Evolutionary conservation across 2,329 filamentous ascomycete species (phyloP).

Genomic region (Fusarium pseudonygamai): DNA sequence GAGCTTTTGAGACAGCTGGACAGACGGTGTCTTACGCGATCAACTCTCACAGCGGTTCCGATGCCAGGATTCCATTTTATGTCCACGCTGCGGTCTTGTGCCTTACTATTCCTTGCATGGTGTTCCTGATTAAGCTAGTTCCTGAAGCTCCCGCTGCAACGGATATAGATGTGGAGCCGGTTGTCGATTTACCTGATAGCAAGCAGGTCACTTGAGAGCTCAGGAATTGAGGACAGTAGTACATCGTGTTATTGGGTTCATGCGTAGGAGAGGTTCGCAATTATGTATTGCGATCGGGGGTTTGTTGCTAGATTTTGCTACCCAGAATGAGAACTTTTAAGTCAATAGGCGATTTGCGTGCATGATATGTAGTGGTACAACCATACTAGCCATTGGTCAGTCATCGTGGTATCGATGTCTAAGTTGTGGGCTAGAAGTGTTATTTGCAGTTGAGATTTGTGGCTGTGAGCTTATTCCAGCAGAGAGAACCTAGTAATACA

Average conservation of each 20-base stretch:
- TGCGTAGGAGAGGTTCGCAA: accelerated
- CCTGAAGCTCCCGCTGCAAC: neutral
- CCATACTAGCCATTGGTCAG: too few relatives aligned
- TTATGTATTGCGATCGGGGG: neutral
- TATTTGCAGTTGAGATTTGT: too few relatives aligned
- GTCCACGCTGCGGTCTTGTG: neutral
- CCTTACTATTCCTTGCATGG: neutral
- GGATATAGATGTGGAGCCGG: neutral
- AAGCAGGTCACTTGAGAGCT: neutral
- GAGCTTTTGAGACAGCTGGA: neutral
- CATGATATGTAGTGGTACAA: accelerated
- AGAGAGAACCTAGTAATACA: too few relatives aligned
- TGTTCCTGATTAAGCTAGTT: neutral
- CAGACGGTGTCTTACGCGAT: neutral
- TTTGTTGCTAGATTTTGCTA: neutral
- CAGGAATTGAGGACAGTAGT: neutral
- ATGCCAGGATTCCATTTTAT: neutral
- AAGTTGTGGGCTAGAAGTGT: too few relatives aligned
- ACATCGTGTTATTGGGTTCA: accelerated
- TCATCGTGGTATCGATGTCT: too few relatives aligned
- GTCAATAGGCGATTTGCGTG: neutral
- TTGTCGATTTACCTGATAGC: neutral
- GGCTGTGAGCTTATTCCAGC: too few relatives aligned
- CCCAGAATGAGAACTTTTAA: neutral
- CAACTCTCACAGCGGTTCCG: neutral